A percentile compares a stretch with the other conserved stretches of the same genome.
These are phyloP conservation scores for Trematosphaeria pertusa DNA, from an alignment of 2,329 filamentous ascomycete genomes.

Conservation along the genomic window DNA sequence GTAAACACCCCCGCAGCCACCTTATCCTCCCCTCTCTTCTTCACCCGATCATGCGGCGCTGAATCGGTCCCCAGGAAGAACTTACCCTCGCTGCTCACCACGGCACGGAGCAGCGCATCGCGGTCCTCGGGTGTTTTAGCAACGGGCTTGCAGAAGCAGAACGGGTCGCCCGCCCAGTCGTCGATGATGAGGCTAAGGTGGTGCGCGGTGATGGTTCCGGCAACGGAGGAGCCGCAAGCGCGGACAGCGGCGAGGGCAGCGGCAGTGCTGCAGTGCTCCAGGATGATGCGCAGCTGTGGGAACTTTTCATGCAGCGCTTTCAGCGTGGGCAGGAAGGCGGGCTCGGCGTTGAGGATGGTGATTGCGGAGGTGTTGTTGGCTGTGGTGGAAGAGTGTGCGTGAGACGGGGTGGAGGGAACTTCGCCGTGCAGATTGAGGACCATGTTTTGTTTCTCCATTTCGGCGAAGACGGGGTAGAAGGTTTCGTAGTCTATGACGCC, in stretches of 20 bases:
- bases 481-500: constrained; percentile 73
- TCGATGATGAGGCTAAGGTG: constrained; percentile 83
- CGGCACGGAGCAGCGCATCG: constrained; percentile 72
- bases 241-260: constrained; percentile 81
- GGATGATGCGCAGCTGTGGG: constrained; percentile 69
- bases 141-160: constrained; percentile 80
- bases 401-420: constrained; percentile 62
- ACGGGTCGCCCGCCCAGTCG: constrained; percentile 71
- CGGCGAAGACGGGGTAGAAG: constrained; percentile 82
- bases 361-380: constrained; percentile 35
- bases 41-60: constrained; percentile 70
- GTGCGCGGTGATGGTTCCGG: constrained; percentile 83
- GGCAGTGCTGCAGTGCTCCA: constrained; percentile 89
- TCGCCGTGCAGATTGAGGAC: constrained; percentile 96
- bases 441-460: constrained; percentile 84
- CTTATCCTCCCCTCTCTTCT: constrained; percentile 64
- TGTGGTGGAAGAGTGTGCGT: constrained; percentile 19
- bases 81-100: constrained; percentile 61
- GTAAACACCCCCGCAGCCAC: constrained; percentile 78
- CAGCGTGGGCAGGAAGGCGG: constrained; percentile 81
- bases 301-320: constrained; percentile 75
- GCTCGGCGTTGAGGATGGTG: constrained; percentile 70
- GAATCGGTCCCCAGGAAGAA: constrained; percentile 79
- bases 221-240: constrained; percentile 78
- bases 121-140: constrained; percentile 72